Evolutionary conservation across 2,329 filamentous ascomycete species (phyloP), one percentile per base, ranked within the genome.

Genomic region (Sclerotinia trifoliorum): DNA sequence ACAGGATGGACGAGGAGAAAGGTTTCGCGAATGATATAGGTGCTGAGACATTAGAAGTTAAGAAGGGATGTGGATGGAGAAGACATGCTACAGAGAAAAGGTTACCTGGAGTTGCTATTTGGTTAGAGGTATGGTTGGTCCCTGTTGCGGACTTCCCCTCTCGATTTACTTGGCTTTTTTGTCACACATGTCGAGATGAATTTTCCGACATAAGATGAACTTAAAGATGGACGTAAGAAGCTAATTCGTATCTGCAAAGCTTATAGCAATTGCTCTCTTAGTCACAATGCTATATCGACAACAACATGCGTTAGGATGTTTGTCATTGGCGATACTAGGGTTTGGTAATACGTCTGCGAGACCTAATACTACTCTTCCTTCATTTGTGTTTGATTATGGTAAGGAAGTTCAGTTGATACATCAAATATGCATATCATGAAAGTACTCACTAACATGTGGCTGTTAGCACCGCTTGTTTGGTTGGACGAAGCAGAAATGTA

Each of bases 391-490:
- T 17, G 79, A 81, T 61, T 83, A 83, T 74, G 82, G 82, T 83
- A 75, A 29, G 48, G 35, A 26, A 24, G n/a, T n/a, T 42, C 19
- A 13, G n/a, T 13, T 15, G 32, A 44, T 61, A 19, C 19, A 48
- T 44, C 24, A 7, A 8, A 21, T 5, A 46, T 65, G 29, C 15
- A 52, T 52, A 49, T 15, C 17, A 44, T 10, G 54, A 13, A 62
- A 42, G 8, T 42, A 29, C 8, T 2, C 15, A 56, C 65, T 67
- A 67, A 67, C 52, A 46, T n/a, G 15, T 32, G 11, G 24, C 2
- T 46, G 46, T 11, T 55, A 85, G 84, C 83, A 46, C 84, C 84
- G 10, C 70, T 85, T 5, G 79, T 84, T 46, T 85, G 82, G 79
- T 79, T 85, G 11, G 80, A 84, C 70, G 80, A 79, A 35, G 70